These are phyloP conservation scores for Aureobasidium pullulans DNA, from an alignment of 2,329 filamentous ascomycete genomes.

Conservation along the genomic window DNA sequence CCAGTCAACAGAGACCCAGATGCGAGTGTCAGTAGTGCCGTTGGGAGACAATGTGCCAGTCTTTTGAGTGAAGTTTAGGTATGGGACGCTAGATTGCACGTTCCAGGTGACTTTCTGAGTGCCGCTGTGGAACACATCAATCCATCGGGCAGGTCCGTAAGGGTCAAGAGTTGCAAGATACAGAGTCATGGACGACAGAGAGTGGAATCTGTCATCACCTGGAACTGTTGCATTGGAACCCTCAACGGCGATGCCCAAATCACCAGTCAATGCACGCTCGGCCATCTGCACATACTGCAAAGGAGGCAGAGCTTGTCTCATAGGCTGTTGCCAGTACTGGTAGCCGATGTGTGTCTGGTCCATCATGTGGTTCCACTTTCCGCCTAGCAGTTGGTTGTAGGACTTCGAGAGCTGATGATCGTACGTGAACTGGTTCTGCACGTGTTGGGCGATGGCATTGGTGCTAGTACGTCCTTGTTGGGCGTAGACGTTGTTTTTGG, in stretches of 20 bases:
- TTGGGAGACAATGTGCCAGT: constrained; percentile 44
- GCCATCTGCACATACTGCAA: constrained; percentile 53
- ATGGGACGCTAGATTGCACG: constrained; percentile 40
- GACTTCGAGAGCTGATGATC: constrained; percentile 50
- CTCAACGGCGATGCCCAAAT: constrained; percentile 58
- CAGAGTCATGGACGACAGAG: constrained; percentile 45
- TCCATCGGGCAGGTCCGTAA: constrained; percentile 52
- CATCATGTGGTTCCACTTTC: constrained; percentile 58
- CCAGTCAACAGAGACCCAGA: constrained; percentile 54
- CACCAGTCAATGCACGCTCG: constrained; percentile 53
- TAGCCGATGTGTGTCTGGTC: constrained; percentile 46
- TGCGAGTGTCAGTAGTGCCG: constrained; percentile 42
- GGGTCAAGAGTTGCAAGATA: constrained; percentile 51
- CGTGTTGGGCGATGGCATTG: constrained; percentile 47
- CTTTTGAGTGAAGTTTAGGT: constrained; percentile 45
- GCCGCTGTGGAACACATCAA: constrained; percentile 58
- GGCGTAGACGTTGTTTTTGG: constrained; percentile 49
- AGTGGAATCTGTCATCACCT: constrained; percentile 57
- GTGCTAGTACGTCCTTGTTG: constrained; percentile 50
- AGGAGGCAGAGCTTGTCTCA: constrained; percentile 59
- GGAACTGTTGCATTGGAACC: constrained; percentile 60
- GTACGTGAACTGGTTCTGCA: constrained; percentile 48
- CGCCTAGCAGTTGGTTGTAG: constrained; percentile 52
- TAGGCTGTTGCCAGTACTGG: constrained; percentile 52
- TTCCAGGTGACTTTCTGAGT: constrained; percentile 47